Evolutionary conservation across 2,329 filamentous ascomycete genomes (phyloP), one percentile per base, ranked within the genome.

Genomic region (Celoporthe dispersa): DNA sequence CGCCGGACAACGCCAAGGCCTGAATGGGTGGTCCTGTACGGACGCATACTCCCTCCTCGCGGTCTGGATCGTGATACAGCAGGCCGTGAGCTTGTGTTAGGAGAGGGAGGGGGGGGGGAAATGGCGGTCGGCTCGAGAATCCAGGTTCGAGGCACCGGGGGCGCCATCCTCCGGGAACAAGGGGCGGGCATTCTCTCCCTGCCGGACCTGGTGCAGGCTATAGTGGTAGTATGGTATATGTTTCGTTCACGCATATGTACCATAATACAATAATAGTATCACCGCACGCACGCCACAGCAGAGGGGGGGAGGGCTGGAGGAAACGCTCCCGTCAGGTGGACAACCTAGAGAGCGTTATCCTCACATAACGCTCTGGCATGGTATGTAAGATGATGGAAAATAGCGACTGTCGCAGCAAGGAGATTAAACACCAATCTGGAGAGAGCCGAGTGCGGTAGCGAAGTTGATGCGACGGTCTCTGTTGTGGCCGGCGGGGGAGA

Each of bases 61-160:
- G 8, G 16, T 60, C 57, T 60, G 33, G 57, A 35, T 22, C 33
- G 33, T 60, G 57, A 60, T 37, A 60, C 57, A 33, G 57, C 33
- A 60, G 57, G 3, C 44, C 57, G 19, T 22, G 57, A 37, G 33
- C 57, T 22, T 19, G 44, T 48, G 22, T 48, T 9, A 6, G 2
- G 19, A 44, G 41, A n/a, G 22, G 12, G 14, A 41, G 9, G 55
- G 14, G 53, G 4, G 22, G 16, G 28, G 57, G 19, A 37, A 60
- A 60, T 60, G 57, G 57, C 57, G 57, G 57, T 60, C 57, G 57
- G 57, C 14, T 37, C 16, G 57, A 60, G 16, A 19, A 19, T 60
- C 19, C 57, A 60, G 31, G 57, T 37, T 37, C 33, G 33, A 35
- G 8, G 57, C 31, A 31, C 57, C 57, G 33, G 57, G 33, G 57